Percentiles rank a stretch among this genome's conserved stretches.
Conservation (phyloP, 1,284 basidiomycete genomes). For the Wolfiporia cocos region DNA sequence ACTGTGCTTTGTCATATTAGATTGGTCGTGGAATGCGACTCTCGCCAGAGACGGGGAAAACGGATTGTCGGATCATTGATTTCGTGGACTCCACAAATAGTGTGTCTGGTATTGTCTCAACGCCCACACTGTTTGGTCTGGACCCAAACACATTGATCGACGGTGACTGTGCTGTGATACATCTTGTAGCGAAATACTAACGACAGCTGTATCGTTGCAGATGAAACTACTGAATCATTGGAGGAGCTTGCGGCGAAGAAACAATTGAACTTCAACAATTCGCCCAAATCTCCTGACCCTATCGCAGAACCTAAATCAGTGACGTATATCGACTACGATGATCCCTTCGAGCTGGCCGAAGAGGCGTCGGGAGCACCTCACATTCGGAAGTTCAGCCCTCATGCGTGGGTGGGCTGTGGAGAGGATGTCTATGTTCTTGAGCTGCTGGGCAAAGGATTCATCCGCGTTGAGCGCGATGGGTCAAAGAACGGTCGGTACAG, state of each 20-base stretch:
- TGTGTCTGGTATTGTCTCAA: slow-evolving; percentile 71
- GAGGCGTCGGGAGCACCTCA: slow-evolving; percentile 48
- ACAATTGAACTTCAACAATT: slow-evolving; percentile 5
- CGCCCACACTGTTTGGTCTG: slow-evolving; percentile 85
- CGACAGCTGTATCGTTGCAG: slow-evolving; percentile 31
- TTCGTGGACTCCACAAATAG: slow-evolving; percentile 78
- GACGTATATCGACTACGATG: slow-evolving; percentile 77
- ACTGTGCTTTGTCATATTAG: slow-evolving; percentile 33
- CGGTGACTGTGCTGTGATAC: slow-evolving; percentile 32
- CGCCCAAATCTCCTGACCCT: slow-evolving; percentile 15
- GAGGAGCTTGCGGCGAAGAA: slow-evolving; percentile 31
- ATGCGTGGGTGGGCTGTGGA: slow-evolving; percentile 85
- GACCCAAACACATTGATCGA: slow-evolving; percentile 68
- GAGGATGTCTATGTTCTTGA: slow-evolving; percentile 73
- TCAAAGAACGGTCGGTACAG: slow-evolving; percentile 32
- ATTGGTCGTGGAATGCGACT: slow-evolving; percentile 91
- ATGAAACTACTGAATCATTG: slow-evolving; percentile 44
- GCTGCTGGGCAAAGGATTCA: slow-evolving; percentile 67
- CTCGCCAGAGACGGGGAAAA: slow-evolving; percentile 78
- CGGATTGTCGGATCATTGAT: slow-evolving; percentile 87
- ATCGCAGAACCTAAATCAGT: slow-evolving; percentile 60
- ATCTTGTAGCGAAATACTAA: neutral
- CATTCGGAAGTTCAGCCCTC: slow-evolving; percentile 39
- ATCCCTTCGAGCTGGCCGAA: slow-evolving; percentile 65
- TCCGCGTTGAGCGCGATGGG: slow-evolving; percentile 56